Conservation (phyloP, 306 rosid species). For the Citrullus mucosospermus region DNA sequence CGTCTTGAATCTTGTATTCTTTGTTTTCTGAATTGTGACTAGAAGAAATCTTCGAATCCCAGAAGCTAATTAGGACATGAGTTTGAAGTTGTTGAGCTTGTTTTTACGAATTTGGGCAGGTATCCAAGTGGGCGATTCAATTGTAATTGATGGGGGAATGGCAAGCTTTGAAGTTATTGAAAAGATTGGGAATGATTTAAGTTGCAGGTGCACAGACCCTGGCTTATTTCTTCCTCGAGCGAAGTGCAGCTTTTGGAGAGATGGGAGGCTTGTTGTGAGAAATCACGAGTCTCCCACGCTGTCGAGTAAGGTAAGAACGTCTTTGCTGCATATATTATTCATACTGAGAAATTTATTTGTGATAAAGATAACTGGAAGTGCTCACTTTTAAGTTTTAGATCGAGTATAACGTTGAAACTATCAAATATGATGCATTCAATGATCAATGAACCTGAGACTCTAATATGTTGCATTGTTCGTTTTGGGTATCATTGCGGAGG, state of each 20-base stretch:
- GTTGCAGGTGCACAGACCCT: slow-evolving; percentile 63
- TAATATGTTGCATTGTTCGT: not conserved
- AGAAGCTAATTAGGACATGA: not conserved
- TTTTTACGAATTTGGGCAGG: slow-evolving; percentile 22
- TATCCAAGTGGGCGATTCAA: slow-evolving; percentile 60
- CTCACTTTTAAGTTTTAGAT: not conserved
- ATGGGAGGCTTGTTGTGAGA: slow-evolving; percentile 66
- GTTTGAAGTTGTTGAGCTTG: not conserved
- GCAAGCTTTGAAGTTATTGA: slow-evolving; percentile 61
- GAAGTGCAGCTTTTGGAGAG: slow-evolving; percentile 79
- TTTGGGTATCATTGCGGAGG: not conserved
- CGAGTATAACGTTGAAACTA: not conserved
- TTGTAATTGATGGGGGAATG: slow-evolving; percentile 90
- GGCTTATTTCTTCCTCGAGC: slow-evolving; percentile 81
- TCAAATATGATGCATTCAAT: not conserved
- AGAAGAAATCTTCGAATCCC: not conserved
- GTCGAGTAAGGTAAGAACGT: slow-evolving; percentile 44
- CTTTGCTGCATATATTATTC: not conserved
- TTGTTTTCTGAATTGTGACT: not conserved
- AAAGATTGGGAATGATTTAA: slow-evolving; percentile 53
- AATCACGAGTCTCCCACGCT: slow-evolving; percentile 51
- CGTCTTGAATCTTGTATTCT: not conserved
- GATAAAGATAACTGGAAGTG: not conserved
- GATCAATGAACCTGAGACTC: not conserved
- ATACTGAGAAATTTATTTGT: not conserved